phyloP scores from a whole-genome alignment of 1,284 basidiomycete genomes.

The Singerocomus inundabilis region DNA sequence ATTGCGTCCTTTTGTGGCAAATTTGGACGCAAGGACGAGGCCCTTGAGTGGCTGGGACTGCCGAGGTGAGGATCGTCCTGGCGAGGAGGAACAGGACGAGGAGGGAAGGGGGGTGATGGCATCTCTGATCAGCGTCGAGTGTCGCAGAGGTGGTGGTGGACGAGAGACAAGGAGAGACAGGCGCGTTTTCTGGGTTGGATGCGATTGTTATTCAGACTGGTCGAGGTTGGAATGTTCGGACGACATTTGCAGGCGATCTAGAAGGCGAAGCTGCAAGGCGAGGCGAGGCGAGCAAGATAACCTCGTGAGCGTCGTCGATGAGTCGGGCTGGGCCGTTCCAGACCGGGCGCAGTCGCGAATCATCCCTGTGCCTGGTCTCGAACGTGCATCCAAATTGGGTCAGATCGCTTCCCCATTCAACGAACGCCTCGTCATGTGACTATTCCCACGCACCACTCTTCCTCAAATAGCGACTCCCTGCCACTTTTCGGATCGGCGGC shows the following conservation, averaged over 20 bases:
- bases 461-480: constrained; percentile 17
- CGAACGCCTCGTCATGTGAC: constrained; percentile 19
- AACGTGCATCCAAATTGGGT: background rate
- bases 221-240: constrained; percentile 4
- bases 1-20: constrained; percentile 9
- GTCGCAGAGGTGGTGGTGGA: background rate
- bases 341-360: background rate
- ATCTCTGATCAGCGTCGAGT: constrained; percentile 7
- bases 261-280: no score
- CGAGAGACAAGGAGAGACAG: background rate
- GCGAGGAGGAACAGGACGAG: constrained; percentile 13
- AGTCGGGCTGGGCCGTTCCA: constrained; percentile 12
- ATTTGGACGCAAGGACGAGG: constrained; percentile 1
- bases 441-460: constrained; percentile 9
- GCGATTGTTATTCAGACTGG: constrained; percentile 19
- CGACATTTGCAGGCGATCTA: no score
- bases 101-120: constrained; percentile 22
- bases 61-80: constrained; percentile 6
- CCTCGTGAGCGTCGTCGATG: background rate
- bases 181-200: no score
- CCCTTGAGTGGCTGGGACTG: constrained; percentile 2
- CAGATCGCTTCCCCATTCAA: no score
- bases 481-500: background rate
- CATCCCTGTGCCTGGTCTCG: constrained; percentile 7
- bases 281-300: no score